These are phyloP conservation scores for Batrachochytrium dendrobatidis DNA, from an alignment of 371 early-diverging fungal species.

Conservation along the genomic window DNA sequence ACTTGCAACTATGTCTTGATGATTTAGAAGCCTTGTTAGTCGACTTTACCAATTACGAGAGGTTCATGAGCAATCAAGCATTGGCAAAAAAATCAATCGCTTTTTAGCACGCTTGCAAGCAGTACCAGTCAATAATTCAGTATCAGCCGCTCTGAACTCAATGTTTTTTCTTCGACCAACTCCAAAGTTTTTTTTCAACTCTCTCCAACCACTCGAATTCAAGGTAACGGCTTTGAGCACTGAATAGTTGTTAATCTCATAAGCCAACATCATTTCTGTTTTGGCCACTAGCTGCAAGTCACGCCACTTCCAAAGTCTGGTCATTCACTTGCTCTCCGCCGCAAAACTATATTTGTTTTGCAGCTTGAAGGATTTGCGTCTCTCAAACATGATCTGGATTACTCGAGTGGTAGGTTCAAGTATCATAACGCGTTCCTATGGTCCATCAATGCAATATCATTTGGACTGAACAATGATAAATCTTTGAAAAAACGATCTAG, in stretches of 20 bases:
- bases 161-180: not conserved
- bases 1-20: too few species aligned
- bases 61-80: too few species aligned
- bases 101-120: not conserved
- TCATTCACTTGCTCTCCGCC: not conserved
- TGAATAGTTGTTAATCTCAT: not conserved
- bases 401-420: not conserved
- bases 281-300: not conserved
- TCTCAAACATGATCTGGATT: not conserved
- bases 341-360: not conserved
- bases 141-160: not conserved
- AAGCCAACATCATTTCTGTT: not conserved
- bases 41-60: too few species aligned
- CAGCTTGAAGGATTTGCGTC: not conserved
- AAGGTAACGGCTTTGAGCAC: too few species aligned
- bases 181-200: too few species aligned
- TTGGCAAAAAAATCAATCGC: too few species aligned
- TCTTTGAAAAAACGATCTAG: not conserved
- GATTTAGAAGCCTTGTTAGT: too few species aligned
- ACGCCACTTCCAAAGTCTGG: constrained; percentile 1
- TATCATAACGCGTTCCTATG: not conserved
- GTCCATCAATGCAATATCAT: not conserved
- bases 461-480: not conserved
- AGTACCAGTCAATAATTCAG: not conserved
- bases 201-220: too few species aligned